Conservation (phyloP, 2,329 filamentous ascomycete genomes). For the Colletotrichum higginsianum region DNA sequence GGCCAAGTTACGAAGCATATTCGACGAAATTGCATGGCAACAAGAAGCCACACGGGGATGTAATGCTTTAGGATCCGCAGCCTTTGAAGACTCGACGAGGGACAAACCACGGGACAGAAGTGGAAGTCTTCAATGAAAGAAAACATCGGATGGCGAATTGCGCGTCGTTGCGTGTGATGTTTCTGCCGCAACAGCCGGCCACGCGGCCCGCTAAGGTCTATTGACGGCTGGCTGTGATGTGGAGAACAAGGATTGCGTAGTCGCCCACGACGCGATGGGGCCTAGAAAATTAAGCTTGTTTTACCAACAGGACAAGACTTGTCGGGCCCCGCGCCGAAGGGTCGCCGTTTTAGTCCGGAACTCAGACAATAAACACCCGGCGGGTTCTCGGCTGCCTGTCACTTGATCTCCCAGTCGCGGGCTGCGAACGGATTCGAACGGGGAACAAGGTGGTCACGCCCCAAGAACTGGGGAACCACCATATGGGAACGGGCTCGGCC, state of each 20-base stretch:
- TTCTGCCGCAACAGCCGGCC: slow-evolving; percentile 11
- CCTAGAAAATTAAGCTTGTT: slow-evolving; percentile 30
- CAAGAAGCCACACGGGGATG: not conserved
- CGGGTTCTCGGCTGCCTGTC: not conserved
- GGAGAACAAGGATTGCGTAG: slow-evolving; percentile 9
- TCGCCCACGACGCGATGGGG: not conserved
- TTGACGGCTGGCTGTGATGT: not conserved
- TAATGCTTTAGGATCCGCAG: not conserved
- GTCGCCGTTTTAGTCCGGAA: not conserved
- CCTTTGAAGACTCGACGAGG: not conserved
- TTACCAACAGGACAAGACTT: not conserved
- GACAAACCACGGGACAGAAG: too few relatives aligned
- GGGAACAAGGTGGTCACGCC: not conserved
- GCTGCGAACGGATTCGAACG: not conserved
- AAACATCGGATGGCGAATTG: not conserved
- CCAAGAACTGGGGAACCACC: not conserved
- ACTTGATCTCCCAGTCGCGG: not conserved
- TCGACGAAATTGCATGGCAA: not conserved
- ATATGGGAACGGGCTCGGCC: not conserved
- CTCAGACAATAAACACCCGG: not conserved
- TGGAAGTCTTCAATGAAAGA: not conserved
- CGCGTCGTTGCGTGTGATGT: slow-evolving; percentile 1
- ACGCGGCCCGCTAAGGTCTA: slow-evolving; percentile 18
- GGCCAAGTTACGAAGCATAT: not conserved
- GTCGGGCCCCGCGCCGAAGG: not conserved